A percentile compares a stretch with the other conserved stretches of the same genome.
Evolutionary conservation across 2,329 filamentous ascomycete genomes (phyloP).

Genomic region (Coniochaeta prunicola): DNA sequence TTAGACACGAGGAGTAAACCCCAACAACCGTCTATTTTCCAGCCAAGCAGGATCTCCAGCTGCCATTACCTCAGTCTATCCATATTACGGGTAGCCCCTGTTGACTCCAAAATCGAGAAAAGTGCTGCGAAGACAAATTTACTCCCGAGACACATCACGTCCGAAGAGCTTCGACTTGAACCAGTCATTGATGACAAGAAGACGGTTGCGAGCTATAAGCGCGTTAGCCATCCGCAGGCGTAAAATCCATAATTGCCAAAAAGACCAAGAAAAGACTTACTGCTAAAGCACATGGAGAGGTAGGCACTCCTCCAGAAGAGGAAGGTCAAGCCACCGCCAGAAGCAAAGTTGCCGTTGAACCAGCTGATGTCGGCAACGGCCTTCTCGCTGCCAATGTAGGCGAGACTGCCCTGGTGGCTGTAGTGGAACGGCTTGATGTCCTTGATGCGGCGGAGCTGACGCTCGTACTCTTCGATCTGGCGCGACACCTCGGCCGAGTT

Average conservation of each 20-base stretch:
- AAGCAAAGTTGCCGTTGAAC: constrained; percentile 94
- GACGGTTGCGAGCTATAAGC: constrained; percentile 73
- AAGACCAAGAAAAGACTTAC: constrained; percentile 59
- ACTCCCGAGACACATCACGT: constrained; percentile 85
- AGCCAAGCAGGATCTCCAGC: not conserved
- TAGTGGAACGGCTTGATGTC: constrained; percentile 97
- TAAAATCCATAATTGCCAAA: constrained; percentile 4
- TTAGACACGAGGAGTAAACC: not conserved
- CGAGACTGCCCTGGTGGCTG: constrained; percentile 92
- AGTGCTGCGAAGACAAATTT: constrained; percentile 18
- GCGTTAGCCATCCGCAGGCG: not conserved
- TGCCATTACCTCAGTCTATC: not conserved
- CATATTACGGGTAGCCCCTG: not conserved
- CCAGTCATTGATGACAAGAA: constrained; percentile 92
- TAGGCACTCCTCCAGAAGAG: constrained; percentile 98
- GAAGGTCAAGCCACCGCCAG: constrained; percentile 89
- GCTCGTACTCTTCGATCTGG: constrained; percentile 82
- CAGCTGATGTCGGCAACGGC: constrained; percentile 95
- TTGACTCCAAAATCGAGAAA: not conserved
- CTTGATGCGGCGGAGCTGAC: constrained; percentile 80
- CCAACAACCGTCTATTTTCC: not conserved
- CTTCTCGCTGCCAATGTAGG: constrained; percentile 95
- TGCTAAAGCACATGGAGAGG: constrained; percentile 99
- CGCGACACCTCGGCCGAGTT: constrained; percentile 60
- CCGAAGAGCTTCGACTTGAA: constrained; percentile 95